Conservation (phyloP, 345 rosid genomes). For the Corymbia maculata region DNA sequence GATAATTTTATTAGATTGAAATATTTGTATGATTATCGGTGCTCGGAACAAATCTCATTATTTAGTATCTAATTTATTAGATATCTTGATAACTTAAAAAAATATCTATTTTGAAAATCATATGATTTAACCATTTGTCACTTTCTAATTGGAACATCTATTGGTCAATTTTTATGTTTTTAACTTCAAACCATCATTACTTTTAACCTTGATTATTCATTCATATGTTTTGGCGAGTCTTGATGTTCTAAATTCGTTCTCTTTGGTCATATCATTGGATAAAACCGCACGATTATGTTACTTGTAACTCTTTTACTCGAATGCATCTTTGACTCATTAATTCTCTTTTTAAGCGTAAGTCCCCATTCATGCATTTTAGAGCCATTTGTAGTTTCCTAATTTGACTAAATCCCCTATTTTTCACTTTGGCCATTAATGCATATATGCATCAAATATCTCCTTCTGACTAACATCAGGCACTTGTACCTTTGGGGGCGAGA, state of each 20-base stretch:
- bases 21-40: accelerated
- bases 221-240: no score
- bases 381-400: background rate
- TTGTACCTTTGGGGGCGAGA: background rate
- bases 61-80: no score
- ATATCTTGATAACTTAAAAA: background rate
- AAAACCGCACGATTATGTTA: no score
- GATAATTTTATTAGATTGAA: background rate
- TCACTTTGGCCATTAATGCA: background rate
- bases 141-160: no score
- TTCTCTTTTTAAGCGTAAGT: background rate
- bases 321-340: background rate
- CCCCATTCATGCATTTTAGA: background rate
- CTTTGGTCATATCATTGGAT: background rate
- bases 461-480: background rate
- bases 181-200: no score
- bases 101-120: background rate
- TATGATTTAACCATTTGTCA: no score
- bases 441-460: background rate
- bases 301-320: background rate
- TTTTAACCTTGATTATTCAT: no score
- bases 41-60: background rate
- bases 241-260: no score
- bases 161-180: no score
- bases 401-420: background rate